Evolutionary conservation across 352 stramenopile species (phyloP).

Genomic region (Phytopythium vexans): DNA sequence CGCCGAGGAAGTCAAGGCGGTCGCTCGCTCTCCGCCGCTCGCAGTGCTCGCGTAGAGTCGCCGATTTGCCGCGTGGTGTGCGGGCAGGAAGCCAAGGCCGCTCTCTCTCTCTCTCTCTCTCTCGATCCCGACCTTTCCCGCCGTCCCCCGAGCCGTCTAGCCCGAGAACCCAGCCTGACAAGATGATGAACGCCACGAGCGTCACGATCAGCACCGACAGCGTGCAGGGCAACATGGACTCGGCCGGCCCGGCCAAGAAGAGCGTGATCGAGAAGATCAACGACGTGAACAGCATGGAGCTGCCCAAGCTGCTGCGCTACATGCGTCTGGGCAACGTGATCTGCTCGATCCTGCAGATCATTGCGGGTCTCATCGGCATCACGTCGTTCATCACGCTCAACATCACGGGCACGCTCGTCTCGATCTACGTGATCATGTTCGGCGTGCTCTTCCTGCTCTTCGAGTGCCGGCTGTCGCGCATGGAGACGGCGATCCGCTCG

Average conservation of each 20-base stretch:
- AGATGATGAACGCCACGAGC: conserved; percentile 76
- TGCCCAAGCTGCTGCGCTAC: conserved; percentile 85
- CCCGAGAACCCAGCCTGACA: conserved; percentile 6
- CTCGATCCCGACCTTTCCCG: not conserved
- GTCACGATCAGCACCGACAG: conserved; percentile 80
- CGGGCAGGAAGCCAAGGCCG: too few species aligned
- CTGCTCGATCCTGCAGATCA: conserved; percentile 82
- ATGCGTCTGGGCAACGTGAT: conserved; percentile 83
- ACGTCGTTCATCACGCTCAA: conserved; percentile 89
- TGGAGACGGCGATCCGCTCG: conserved; percentile 75
- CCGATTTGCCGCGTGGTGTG: too few species aligned
- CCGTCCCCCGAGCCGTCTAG: not conserved
- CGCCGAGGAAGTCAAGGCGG: too few species aligned
- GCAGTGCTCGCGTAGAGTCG: not conserved
- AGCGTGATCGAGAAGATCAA: conserved; percentile 82
- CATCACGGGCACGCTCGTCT: conserved; percentile 85
- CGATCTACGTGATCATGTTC: conserved; percentile 90
- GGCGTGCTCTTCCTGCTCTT: conserved; percentile 84
- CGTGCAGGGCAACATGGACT: conserved; percentile 47
- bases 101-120: not conserved
- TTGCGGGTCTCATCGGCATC: conserved; percentile 77
- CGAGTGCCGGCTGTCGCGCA: conserved; percentile 83
- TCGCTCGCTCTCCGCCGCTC: not conserved
- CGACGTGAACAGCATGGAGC: conserved; percentile 88
- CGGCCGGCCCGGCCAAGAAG: conserved; percentile 49